Percentiles rank a stretch among this genome's conserved stretches.
phyloP scores from a whole-genome alignment of 1,139 yeast species.

The Wickerhamomyces sp. region DNA sequence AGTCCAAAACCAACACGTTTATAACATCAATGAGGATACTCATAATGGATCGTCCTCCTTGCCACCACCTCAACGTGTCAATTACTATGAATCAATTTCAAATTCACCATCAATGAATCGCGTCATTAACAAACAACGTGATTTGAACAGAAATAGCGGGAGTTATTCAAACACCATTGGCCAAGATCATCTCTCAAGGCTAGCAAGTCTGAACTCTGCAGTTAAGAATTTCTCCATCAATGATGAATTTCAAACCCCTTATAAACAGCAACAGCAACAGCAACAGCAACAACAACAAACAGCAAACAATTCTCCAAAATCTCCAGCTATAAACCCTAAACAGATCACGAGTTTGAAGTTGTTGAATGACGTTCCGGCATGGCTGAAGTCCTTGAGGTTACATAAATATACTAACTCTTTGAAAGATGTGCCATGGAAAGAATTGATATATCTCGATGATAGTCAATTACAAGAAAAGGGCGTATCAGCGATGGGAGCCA shows the following conservation, averaged over 20 bases:
- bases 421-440: constrained; percentile 73
- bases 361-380: constrained; percentile 78
- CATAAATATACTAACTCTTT: constrained; percentile 91
- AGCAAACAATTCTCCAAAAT: constrained; percentile 26
- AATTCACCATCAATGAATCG: constrained; percentile 10
- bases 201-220: constrained; percentile 19
- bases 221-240: constrained; percentile 13
- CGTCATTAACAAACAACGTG: constrained; percentile 10
- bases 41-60: constrained; percentile 13
- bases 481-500: constrained; percentile 90
- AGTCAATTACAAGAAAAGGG: constrained; percentile 71
- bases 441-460: constrained; percentile 68
- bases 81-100: constrained; percentile 10
- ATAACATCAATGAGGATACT: constrained; percentile 16
- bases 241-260: constrained; percentile 9
- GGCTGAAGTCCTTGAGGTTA: constrained; percentile 84
- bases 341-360: constrained; percentile 63
- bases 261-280: constrained; percentile 1
- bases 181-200: constrained; percentile 11
- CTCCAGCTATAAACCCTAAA: constrained; percentile 51
- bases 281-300: background rate
- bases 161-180: constrained; percentile 11
- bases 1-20: constrained; percentile 8
- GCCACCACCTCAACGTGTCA: constrained; percentile 16
- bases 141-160: constrained; percentile 1